A percentile compares a stretch with the other conserved stretches of the same genome.
Evolutionary conservation across 306 rosid species (phyloP).

Genomic region (Vigna angularis): DNA sequence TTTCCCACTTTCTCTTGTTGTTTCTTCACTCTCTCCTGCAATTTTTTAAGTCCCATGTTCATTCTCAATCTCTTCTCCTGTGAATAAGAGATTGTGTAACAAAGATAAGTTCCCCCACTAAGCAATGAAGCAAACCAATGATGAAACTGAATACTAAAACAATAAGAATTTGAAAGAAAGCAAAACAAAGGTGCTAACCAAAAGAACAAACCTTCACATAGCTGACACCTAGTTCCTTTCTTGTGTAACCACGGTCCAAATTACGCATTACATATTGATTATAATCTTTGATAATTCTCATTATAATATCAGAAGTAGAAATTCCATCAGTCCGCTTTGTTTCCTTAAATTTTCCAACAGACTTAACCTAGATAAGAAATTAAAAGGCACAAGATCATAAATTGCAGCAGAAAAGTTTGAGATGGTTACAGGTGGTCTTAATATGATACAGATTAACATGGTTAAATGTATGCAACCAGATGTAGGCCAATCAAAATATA

Average conservation of each 20-base stretch:
- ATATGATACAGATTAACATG: constrained; percentile 17
- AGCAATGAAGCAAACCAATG: constrained; percentile 26
- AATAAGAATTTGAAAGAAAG: constrained; percentile 11
- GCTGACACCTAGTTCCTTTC: constrained; percentile 99
- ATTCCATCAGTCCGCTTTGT: constrained; percentile 93
- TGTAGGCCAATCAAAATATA: constrained; percentile 9
- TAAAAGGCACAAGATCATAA: constrained; percentile 30
- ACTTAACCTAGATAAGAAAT: constrained; percentile 68
- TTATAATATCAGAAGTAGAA: constrained; percentile 93
- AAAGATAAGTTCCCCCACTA: constrained; percentile 25
- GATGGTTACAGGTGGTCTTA: constrained; percentile 11
- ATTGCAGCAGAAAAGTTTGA: constrained; percentile 17
- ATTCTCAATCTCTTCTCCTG: constrained; percentile 96
- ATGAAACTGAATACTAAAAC: constrained; percentile 22
- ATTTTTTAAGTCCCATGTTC: constrained; percentile 83
- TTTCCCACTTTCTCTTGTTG: constrained; percentile 87
- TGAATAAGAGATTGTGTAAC: constrained; percentile 22
- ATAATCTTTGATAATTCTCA: constrained; percentile 97
- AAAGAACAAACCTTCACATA: constrained; percentile 83
- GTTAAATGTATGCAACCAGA: constrained; percentile 3
- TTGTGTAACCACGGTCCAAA: constrained; percentile 93
- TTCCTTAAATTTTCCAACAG: constrained; percentile 87
- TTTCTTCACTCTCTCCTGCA: constrained; percentile 92
- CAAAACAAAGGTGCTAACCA: constrained; percentile 20
- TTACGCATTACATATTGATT: constrained; percentile 94